A percentile compares a stretch with the other conserved stretches of the same genome.
Evolutionary conservation across 257 asterid species (phyloP).

Genomic region (Osmanthus fragrans): DNA sequence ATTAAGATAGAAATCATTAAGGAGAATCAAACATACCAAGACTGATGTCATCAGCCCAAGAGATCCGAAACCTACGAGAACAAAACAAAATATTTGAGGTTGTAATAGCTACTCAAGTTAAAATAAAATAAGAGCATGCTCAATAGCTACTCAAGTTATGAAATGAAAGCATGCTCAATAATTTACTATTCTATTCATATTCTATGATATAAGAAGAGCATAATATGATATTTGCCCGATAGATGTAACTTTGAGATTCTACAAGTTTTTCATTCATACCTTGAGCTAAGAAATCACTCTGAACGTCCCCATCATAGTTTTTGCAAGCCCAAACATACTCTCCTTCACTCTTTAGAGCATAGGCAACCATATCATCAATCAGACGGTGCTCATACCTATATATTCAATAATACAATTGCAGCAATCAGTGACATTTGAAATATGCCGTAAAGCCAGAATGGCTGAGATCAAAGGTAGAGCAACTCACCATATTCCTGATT

Average conservation of each 20-base stretch:
- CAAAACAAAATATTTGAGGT: slow-evolving; percentile 9
- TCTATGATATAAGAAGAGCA: not conserved
- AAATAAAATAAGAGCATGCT: not conserved
- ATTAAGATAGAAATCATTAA: not conserved
- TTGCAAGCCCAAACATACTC: slow-evolving; percentile 99
- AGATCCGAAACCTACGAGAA: slow-evolving; percentile 85
- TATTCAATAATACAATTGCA: slow-evolving; percentile 6
- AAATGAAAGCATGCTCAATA: not conserved
- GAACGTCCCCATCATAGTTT: slow-evolving; percentile 99
- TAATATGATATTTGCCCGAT: not conserved
- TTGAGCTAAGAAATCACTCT: slow-evolving; percentile 99
- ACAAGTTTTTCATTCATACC: slow-evolving; percentile 39
- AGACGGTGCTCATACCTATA: slow-evolving; percentile 98
- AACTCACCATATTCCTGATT: slow-evolving; percentile 86
- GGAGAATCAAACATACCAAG: slow-evolving; percentile 55
- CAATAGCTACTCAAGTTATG: not conserved
- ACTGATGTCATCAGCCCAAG: slow-evolving; percentile 99
- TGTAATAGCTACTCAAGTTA: slow-evolving; percentile 1
- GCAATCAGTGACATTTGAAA: not conserved
- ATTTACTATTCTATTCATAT: not conserved
- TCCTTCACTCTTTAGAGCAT: slow-evolving; percentile 98
- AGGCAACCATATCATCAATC: slow-evolving; percentile 99
- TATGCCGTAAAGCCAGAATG: not conserved
- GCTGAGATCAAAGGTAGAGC: not conserved
- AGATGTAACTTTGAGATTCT: slow-evolving; percentile 6